These are phyloP conservation scores for Martensiomyces pterosporus DNA, from an alignment of 192 early-diverging fungal species.

Conservation along the genomic window DNA sequence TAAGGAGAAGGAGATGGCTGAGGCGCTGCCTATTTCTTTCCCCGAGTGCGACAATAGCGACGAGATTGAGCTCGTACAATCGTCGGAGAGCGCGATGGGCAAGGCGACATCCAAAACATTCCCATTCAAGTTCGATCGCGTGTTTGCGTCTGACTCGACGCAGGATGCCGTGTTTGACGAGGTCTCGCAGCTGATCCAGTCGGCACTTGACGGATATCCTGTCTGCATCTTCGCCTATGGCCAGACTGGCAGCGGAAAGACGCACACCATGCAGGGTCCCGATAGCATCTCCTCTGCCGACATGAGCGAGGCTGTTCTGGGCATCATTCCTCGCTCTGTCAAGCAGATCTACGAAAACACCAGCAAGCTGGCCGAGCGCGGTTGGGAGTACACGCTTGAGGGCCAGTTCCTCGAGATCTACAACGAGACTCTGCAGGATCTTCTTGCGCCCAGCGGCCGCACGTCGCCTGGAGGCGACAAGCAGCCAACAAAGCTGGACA, in stretches of 20 bases:
- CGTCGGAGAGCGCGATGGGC: slow-evolving; percentile 47
- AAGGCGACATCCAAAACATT: slow-evolving; percentile 58
- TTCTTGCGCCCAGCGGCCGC: slow-evolving; percentile 54
- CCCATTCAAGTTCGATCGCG: slow-evolving; percentile 81
- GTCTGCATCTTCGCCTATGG: slow-evolving; percentile 98
- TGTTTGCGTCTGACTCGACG: slow-evolving; percentile 64
- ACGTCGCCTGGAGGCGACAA: slow-evolving; percentile 21
- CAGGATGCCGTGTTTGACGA: slow-evolving; percentile 89
- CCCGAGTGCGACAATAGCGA: slow-evolving; percentile 57
- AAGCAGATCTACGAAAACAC: slow-evolving; percentile 81
- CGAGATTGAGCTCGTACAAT: slow-evolving; percentile 72
- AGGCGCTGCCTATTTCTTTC: slow-evolving; percentile 47
- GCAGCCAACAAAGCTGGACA: slow-evolving; percentile 76
- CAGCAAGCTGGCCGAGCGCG: slow-evolving; percentile 64
- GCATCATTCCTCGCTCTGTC: slow-evolving; percentile 95
- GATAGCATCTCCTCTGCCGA: slow-evolving; percentile 20
- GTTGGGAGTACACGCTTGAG: slow-evolving; percentile 86
- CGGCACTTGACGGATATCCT: slow-evolving; percentile 93
- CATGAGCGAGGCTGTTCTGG: slow-evolving; percentile 48
- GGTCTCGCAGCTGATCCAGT: slow-evolving; percentile 94
- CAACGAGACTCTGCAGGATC: slow-evolving; percentile 87
- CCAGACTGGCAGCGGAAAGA: slow-evolving; percentile 93
- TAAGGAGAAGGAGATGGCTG: slow-evolving; percentile 14
- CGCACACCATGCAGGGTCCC: slow-evolving; percentile 76
- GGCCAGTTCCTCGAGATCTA: slow-evolving; percentile 95